phyloP scores from a whole-genome alignment of 148 eudicot species.

The Pouteria glomerata region DNA sequence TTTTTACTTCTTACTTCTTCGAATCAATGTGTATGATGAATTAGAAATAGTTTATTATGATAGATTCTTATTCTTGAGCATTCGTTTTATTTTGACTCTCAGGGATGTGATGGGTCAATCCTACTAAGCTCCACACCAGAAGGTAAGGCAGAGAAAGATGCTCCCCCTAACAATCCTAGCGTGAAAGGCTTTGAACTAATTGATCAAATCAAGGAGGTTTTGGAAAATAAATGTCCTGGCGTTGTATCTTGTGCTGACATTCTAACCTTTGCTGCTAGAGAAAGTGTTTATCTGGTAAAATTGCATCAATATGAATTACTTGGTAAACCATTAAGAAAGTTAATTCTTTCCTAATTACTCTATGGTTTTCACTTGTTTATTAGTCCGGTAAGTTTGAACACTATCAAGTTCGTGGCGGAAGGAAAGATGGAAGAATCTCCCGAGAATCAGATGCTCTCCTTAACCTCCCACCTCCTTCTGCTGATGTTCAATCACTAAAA shows the following conservation, averaged over 20 bases:
- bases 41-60: background rate
- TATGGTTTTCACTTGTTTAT: too few relatives aligned
- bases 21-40: background rate
- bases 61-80: background rate
- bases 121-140: background rate
- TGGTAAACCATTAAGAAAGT: background rate
- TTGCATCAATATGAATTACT: background rate
- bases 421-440: constrained; percentile 9
- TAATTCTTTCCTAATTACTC: too few relatives aligned
- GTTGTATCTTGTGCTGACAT: constrained; percentile 9
- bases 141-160: background rate
- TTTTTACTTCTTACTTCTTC: background rate
- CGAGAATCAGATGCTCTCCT: constrained; percentile 7
- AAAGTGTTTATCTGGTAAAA: constrained; percentile 7
- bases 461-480: too few relatives aligned
- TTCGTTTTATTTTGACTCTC: background rate
- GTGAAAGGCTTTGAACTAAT: constrained; percentile 2
- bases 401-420: constrained; percentile 1
- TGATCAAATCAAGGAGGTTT: constrained; percentile 2
- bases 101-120: constrained; percentile 12
- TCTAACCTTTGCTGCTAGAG: constrained; percentile 8
- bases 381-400: background rate
- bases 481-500: background rate
- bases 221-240: constrained; percentile 1
- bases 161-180: constrained; percentile 4